Base-by-base conservation (phyloP, 2,329 filamentous ascomycete genomes). In the Elsinoe arachidis region DNA sequence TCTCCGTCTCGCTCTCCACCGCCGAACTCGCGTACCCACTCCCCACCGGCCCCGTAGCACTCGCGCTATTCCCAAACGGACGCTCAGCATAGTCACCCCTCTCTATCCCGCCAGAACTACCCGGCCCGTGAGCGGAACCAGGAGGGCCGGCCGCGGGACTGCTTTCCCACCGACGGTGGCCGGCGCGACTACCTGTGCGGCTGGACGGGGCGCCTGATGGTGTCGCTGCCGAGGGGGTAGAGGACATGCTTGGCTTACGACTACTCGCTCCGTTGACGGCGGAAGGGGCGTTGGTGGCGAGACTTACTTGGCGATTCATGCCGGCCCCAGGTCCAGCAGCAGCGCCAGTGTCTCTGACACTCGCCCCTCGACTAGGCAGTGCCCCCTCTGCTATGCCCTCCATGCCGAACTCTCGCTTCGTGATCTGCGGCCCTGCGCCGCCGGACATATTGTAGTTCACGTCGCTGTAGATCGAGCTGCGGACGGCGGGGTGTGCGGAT, bases 391-490 rank as follows among this genome's bases (percentile, higher is more conserved):
- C 19, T n/a, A 47, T 47, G 2, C 54, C 41, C 4, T 47, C 41
- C 17, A 49, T 26, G 30, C 21, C 39, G 49, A 35, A 53, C 10
- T 33, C 46, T 19, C 35, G 19, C 17, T 26, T 35, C 30, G 26
- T 14, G 41, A 33, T 41, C 38, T 57, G 26, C 17, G 49, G 21
- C 14, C 68, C 64, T 5, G 63, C 56, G 1, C 55, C 64, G 15
- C 34, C 19, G 41, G 46, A 12, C 44, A 39, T 41, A 33, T 26
- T 39, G 43, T 56, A 56, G 57, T 60, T 2, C 64, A 63, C 59
- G 3, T 62, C 63, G 43, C 68, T 67, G 43, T 69, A 70, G 34
- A 63, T 57, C 30, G 65, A 64, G 6, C 51, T 60, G 3, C 64
- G 66, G 35, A 39, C 41, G 38, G 61, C 6, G 63, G 56, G 43